Evolutionary conservation across 768 basidiomycete species (phyloP).

Genomic region (Pulveroboletus sp.): DNA sequence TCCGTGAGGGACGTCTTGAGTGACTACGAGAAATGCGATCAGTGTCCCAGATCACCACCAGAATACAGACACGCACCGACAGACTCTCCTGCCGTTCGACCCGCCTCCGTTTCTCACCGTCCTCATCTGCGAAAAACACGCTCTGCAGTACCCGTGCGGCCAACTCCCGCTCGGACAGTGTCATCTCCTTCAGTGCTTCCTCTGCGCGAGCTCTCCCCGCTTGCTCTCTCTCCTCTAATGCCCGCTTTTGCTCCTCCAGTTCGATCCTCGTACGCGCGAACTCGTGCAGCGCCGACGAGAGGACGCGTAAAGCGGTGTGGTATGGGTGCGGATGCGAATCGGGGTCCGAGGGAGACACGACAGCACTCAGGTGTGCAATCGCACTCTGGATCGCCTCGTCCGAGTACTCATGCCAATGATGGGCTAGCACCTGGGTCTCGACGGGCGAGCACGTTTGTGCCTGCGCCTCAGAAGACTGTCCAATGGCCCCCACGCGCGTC

Average conservation of each 20-base stretch:
- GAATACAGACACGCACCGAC: constrained; percentile 42
- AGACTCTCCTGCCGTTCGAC: constrained; percentile 58
- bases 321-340: constrained; percentile 56
- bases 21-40: constrained; percentile 31
- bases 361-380: constrained; percentile 46
- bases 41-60: not conserved
- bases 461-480: too few relatives aligned
- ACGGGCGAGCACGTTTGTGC: too few relatives aligned
- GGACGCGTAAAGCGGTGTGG: constrained; percentile 60
- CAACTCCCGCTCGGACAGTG: constrained; percentile 59
- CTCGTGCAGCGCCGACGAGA: constrained; percentile 64
- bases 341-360: constrained; percentile 46
- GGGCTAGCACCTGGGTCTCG: too few relatives aligned
- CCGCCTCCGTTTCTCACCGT: constrained; percentile 40
- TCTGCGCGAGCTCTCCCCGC: constrained; percentile 48
- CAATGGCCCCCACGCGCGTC: too few relatives aligned
- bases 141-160: constrained; percentile 65
- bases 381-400: constrained; percentile 69
- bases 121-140: constrained; percentile 51
- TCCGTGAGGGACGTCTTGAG: constrained; percentile 45
- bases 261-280: constrained; percentile 55
- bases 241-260: constrained; percentile 54
- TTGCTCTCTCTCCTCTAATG: constrained; percentile 57
- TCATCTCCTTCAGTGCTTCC: constrained; percentile 56
- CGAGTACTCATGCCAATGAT: constrained; percentile 74